These are phyloP conservation scores for Chaetoceros tenuissimus DNA, from an alignment of 108 stramenopile species.

Conservation along the genomic window DNA sequence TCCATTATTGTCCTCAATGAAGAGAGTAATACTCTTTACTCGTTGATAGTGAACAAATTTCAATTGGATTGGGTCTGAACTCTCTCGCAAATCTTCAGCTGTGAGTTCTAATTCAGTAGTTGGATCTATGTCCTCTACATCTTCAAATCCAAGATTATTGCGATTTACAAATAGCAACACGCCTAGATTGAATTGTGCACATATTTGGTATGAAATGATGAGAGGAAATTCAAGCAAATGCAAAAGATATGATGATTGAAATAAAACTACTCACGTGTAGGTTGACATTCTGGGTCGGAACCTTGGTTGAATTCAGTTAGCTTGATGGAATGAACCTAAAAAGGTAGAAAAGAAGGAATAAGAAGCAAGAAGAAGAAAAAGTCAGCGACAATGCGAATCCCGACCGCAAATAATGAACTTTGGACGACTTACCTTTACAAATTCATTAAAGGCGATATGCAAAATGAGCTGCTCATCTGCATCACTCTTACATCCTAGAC, in stretches of 20 bases:
- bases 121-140: constrained; percentile 82
- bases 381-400: too few species aligned
- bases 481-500: constrained; percentile 77
- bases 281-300: constrained; percentile 55
- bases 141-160: constrained; percentile 79
- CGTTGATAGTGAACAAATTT: constrained; percentile 82
- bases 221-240: background rate
- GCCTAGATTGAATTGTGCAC: background rate
- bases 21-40: constrained; percentile 67
- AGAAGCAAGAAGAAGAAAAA: too few species aligned
- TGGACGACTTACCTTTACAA: constrained; percentile 62
- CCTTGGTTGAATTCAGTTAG: constrained; percentile 73
- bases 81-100: constrained; percentile 56
- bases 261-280: constrained; percentile 18
- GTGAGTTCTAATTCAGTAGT: constrained; percentile 64
- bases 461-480: constrained; percentile 84
- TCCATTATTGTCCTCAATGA: constrained; percentile 83
- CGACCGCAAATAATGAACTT: too few species aligned
- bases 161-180: constrained; percentile 74
- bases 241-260: background rate
- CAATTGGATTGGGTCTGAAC: constrained; percentile 38
- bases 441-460: constrained; percentile 78
- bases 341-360: constrained; percentile 1
- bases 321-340: constrained; percentile 65
- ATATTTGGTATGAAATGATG: too few species aligned